Base-by-base conservation (phyloP, 768 basidiomycete genomes). In the Ephemerocybe angulata region DNA sequence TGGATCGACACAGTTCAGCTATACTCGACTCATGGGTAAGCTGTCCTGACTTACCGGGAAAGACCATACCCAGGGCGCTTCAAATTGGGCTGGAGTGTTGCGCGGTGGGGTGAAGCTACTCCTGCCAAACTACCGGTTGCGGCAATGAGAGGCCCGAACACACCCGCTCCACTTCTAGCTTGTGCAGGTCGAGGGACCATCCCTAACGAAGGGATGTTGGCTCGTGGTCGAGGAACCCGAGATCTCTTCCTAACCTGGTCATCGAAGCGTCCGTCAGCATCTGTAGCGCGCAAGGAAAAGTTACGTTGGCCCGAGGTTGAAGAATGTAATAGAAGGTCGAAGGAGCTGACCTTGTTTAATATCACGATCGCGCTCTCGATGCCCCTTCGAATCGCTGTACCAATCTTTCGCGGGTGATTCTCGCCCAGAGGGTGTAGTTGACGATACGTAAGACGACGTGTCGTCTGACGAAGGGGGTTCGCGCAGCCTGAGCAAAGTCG, bases 121-220 rank as follows among this genome's bases (percentile, higher is more conserved):
- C 86, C 88, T 1, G 78, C 72, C 7, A 92, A 69, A 46, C 84
- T 82, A 2, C 82, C 84, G 0, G 88, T 84, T 54, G 84, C 83
- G 6, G 86, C 81, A 21, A 93, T 83, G 31, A 93, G 77, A 3
- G 87, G 79, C 0, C 86, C 88, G 55, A 87, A 78, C 1, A 86
- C 86, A 4, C 86, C 86, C 0, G 75, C 86, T 21, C 75, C 76
- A 59, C 71, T 83, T 55, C 77, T 71, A 13, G 78, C 75, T 43
- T 75, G 69, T 5, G 71, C 25, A 70, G 71, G 60, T 74, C 81
- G 59, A 29, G 27, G 42, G 19, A 53, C 52, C 17, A 53, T 28
- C n/a, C 52, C 52, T 29, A 46, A 27, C 25, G 41, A 29, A 10
- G 52, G 52, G n/a, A 53, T 29, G 10, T 13, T 44, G 21, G 46